phyloP scores from a whole-genome alignment of 2,329 filamentous ascomycete genomes.

The Penicillium sp. region DNA sequence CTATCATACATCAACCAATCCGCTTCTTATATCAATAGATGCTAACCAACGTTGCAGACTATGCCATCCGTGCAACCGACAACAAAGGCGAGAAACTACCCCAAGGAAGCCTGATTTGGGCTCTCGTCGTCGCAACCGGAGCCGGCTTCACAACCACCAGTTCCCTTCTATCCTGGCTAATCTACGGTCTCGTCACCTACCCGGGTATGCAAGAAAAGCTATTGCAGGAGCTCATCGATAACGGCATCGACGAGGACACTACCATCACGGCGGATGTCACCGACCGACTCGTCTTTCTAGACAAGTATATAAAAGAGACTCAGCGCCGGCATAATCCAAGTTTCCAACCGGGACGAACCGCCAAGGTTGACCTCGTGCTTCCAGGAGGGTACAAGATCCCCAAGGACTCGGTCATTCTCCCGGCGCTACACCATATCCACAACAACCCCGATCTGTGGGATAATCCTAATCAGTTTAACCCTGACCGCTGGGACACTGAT shows the following conservation, averaged over 20 bases:
- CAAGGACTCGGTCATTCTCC: constrained; percentile 53
- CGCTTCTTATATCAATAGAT: not conserved
- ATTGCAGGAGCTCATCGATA: constrained; percentile 57
- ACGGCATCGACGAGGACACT: constrained; percentile 45
- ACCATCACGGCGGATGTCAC: constrained; percentile 50
- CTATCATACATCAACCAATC: constrained; percentile 19
- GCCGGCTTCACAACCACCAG: constrained; percentile 62
- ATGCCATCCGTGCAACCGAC: constrained; percentile 53
- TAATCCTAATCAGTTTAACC: constrained; percentile 57
- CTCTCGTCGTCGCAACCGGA: constrained; percentile 52
- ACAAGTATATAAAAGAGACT: constrained; percentile 56
- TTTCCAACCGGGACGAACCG: constrained; percentile 59
- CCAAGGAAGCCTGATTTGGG: constrained; percentile 38
- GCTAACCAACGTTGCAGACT: constrained; percentile 40
- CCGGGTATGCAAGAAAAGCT: constrained; percentile 56
- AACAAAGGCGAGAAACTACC: constrained; percentile 56
- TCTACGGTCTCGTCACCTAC: constrained; percentile 55
- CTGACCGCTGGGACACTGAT: constrained; percentile 57
- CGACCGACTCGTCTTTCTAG: constrained; percentile 46
- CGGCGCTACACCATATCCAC: constrained; percentile 47
- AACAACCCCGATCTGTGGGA: constrained; percentile 58
- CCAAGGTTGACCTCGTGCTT: constrained; percentile 55
- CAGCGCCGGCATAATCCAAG: constrained; percentile 61
- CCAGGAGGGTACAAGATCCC: constrained; percentile 60
- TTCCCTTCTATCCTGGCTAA: constrained; percentile 57